Evolutionary conservation across 305 asterid genomes (phyloP).

Genomic region (Petunia hybrid): DNA sequence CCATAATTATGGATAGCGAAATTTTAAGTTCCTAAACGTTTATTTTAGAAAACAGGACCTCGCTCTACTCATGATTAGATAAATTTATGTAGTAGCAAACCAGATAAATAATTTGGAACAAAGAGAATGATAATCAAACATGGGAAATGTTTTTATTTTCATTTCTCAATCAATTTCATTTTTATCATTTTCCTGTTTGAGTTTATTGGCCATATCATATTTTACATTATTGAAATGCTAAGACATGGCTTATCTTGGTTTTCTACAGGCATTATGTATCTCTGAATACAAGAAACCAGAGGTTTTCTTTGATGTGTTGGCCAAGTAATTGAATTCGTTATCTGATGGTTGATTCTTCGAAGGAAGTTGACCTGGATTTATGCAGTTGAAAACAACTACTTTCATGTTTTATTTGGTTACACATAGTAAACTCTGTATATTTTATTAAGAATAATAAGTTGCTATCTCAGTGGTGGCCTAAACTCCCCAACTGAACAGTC

Average conservation of each 20-base stretch:
- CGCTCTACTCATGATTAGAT: not conserved
- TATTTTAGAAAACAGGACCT: not conserved
- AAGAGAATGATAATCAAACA: not conserved
- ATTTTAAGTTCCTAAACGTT: not conserved
- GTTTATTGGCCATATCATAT: not conserved
- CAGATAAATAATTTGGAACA: no score
- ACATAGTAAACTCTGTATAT: no score
- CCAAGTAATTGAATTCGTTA: slow-evolving; percentile 32
- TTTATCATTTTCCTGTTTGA: not conserved
- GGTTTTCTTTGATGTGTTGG: slow-evolving; percentile 71
- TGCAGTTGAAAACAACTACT: not conserved
- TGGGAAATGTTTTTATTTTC: not conserved
- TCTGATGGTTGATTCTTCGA: not conserved
- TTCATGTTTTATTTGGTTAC: not conserved
- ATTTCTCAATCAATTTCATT: not conserved
- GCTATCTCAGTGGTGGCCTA: no score
- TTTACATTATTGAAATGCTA: not conserved
- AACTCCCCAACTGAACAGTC: no score
- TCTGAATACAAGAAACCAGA: slow-evolving; percentile 74
- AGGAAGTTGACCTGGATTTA: not conserved
- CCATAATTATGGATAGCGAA: no score
- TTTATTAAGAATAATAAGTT: no score
- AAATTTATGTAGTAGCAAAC: not conserved
- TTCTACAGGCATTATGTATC: slow-evolving; percentile 63
- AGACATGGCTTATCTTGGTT: slow-evolving; percentile 12